Evolutionary conservation across 805 yeast genomes (phyloP), one percentile per base, ranked within the genome.

Genomic region (Candida broadrunensis): DNA sequence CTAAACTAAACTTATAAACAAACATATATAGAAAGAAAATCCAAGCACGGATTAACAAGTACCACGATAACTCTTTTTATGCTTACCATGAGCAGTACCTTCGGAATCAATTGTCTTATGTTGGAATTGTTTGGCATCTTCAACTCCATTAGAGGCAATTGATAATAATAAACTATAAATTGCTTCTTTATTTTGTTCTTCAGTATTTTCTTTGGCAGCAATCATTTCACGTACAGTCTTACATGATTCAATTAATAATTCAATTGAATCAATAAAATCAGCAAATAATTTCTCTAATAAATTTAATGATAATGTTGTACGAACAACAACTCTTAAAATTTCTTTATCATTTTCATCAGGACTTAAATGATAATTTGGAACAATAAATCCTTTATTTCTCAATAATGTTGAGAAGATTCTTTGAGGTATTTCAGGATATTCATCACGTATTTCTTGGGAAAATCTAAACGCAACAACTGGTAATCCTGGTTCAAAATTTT

Each of bases 381-480:
- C 73, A 59, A 90, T 90, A 79, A 85, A 89, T 12, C 95, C 95
- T 52, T 81, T 80, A 58, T 75, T 78, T 60, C 97, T 78, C 53
- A 89, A 68, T 60, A 88, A 58, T 12, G 81, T 70, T 0, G 96
- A 83, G 20, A 89, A 61, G 43, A 86, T 72, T 14, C 83, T 73
- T 63, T 90, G 97, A 8, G 95, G 96, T 41, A 89, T 77, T 60
- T 81, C 88, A 3, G 96, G 93, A 59, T 81, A 86, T 32, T 72
- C 58, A 33, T 73, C 56, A 32, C 64, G 58, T 58, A 89, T 78
- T 29, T 70, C 69, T 38, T 79, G 68, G 2, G 86, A 75, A 50
- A 89, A 77, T 56, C 80, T 80, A 74, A 88, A 89, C 0, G 97
- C 85, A 33, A 88, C 96, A 25, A 89, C 93, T 2, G 97, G 97